A percentile compares a stretch with the other conserved stretches of the same genome.
Conservation (phyloP, 805 yeast species). For the Kodamaea neixiangensis region DNA sequence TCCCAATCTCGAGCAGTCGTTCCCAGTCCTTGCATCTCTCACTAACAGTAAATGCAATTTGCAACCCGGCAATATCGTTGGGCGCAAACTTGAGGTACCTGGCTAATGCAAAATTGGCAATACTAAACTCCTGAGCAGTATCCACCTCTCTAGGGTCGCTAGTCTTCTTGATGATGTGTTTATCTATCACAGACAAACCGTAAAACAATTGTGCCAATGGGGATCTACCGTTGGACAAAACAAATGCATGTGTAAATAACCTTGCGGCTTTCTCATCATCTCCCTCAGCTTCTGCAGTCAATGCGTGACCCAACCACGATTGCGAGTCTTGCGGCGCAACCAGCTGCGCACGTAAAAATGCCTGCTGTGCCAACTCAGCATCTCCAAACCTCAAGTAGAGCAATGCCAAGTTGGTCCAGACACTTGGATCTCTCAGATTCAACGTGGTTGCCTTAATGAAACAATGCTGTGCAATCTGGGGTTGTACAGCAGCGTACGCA, state of each 20-base stretch:
- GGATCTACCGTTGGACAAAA: conserved; percentile 72
- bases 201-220: conserved; percentile 71
- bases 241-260: conserved; percentile 75
- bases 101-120: conserved; percentile 67
- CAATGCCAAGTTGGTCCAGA: conserved; percentile 84
- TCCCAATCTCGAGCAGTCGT: conserved; percentile 51
- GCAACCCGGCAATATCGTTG: conserved; percentile 56
- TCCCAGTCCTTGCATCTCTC: conserved; percentile 73
- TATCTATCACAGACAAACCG: conserved; percentile 57
- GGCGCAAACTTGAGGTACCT: conserved; percentile 66
- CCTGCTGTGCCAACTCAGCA: conserved; percentile 66
- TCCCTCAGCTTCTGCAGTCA: conserved; percentile 56
- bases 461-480: conserved; percentile 87
- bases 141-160: conserved; percentile 56
- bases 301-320: conserved; percentile 88
- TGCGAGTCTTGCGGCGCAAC: conserved; percentile 72
- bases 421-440: conserved; percentile 62
- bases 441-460: conserved; percentile 78
- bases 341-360: conserved; percentile 74
- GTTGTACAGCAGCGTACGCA: conserved; percentile 62
- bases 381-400: conserved; percentile 73
- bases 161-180: conserved; percentile 40
- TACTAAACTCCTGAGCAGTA: conserved; percentile 62
- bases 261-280: conserved; percentile 51
- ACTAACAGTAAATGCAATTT: conserved; percentile 52